Conservation (phyloP, 768 basidiomycete species). For the Termitomyces sp. region DNA sequence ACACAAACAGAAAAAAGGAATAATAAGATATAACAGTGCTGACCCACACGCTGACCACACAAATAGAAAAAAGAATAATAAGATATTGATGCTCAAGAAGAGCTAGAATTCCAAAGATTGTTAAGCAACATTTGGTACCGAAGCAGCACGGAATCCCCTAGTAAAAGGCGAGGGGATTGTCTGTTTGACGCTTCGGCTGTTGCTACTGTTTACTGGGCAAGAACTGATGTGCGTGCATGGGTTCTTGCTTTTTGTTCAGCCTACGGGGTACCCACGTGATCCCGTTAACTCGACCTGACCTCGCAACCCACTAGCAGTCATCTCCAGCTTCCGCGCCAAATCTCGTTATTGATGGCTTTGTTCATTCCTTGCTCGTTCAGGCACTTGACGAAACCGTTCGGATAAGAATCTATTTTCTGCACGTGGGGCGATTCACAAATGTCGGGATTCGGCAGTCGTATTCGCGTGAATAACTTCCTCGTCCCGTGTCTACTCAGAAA, state of each 20-base stretch:
- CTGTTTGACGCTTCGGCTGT: slow-evolving; percentile 44
- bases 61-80: slow-evolving; percentile 11
- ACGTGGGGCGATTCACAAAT: not conserved
- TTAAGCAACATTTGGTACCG: slow-evolving; percentile 36
- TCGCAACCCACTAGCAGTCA: no score
- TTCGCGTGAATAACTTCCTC: not conserved
- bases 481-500: not conserved
- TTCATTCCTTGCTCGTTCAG: no score
- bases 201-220: slow-evolving; percentile 19
- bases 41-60: no score
- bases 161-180: slow-evolving; percentile 58
- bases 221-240: not conserved
- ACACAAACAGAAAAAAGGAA: no score
- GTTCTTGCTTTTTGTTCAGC: slow-evolving; percentile 39
- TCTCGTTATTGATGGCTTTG: not conserved
- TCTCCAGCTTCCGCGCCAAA: not conserved
- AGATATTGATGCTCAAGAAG: slow-evolving; percentile 24
- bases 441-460: not conserved
- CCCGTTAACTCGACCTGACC: not conserved
- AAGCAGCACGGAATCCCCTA: slow-evolving; percentile 52
- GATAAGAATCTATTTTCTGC: not conserved
- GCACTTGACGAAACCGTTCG: not conserved
- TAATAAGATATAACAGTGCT: no score
- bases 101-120: slow-evolving; percentile 42
- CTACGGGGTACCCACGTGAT: slow-evolving; percentile 32